Conservation (phyloP, 2,329 filamentous ascomycete genomes). For the Colletotrichum euphorbiae region DNA sequence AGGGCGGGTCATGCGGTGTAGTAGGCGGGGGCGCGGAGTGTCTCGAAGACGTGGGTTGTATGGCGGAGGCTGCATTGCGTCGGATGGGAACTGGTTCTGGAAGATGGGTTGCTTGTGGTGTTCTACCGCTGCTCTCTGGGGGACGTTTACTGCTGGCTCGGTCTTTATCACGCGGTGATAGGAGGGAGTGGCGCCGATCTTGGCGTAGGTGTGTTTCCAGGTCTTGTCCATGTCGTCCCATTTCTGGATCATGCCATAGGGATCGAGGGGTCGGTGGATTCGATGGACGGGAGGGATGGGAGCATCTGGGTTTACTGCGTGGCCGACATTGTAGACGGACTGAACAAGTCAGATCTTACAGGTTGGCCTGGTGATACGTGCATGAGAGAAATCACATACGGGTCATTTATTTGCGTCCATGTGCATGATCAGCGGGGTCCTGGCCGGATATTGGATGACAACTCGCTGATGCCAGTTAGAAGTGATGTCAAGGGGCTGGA, state of each 20-base stretch:
- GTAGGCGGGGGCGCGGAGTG: slow-evolving; percentile 6
- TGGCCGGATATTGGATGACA: slow-evolving; percentile 13
- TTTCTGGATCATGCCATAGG: not conserved
- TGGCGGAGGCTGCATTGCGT: not conserved
- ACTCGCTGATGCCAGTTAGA: not conserved
- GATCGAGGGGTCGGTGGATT: not conserved
- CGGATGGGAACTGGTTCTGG: not conserved
- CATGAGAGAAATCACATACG: not conserved
- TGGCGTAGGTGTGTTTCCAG: slow-evolving; percentile 2
- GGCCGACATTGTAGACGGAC: slow-evolving; percentile 14
- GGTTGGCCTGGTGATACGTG: not conserved
- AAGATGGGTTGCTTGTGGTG: too few relatives aligned
- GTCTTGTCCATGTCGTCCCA: slow-evolving; percentile 5
- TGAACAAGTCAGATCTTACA: not conserved
- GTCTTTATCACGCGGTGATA: slow-evolving; percentile 14
- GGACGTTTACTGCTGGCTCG: slow-evolving; percentile 1
- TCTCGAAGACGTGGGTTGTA: slow-evolving; percentile 11
- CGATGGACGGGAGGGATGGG: not conserved
- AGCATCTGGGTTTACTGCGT: not conserved
- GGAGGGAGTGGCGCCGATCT: not conserved
- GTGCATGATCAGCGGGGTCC: slow-evolving; percentile 1
- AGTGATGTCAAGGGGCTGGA: not conserved
- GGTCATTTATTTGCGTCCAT: not conserved
- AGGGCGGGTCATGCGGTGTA: not conserved
- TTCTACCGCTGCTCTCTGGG: slow-evolving; percentile 10